Conservation (phyloP, 192 early-diverging fungal species). For the Linnemannia elongata region DNA sequence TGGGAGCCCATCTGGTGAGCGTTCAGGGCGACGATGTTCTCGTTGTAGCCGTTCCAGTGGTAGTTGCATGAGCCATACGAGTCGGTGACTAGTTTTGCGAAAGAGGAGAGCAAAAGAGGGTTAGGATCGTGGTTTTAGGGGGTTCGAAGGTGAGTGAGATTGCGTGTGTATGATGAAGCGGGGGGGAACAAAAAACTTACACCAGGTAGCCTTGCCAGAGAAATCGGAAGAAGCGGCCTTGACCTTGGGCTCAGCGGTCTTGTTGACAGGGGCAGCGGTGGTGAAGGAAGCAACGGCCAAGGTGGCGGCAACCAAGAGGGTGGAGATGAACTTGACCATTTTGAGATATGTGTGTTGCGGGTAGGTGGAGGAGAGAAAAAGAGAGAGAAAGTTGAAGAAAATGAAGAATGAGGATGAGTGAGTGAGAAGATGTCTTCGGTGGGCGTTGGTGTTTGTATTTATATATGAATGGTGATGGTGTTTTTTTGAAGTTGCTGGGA, state of each 20-base stretch:
- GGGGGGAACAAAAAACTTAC: slow-evolving; percentile 8
- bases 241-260: slow-evolving; percentile 14
- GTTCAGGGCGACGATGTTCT: slow-evolving; percentile 58
- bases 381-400: neutral
- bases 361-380: neutral
- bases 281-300: slow-evolving; percentile 17
- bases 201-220: slow-evolving; percentile 57
- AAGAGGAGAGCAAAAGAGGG: neutral
- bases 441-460: neutral
- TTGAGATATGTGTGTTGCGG: neutral
- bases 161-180: neutral
- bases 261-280: slow-evolving; percentile 6
- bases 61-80: slow-evolving; percentile 50
- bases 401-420: neutral
- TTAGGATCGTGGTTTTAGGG: neutral
- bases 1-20: slow-evolving; percentile 53
- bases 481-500: neutral
- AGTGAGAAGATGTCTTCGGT: neutral
- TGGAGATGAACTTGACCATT: slow-evolving; percentile 38
- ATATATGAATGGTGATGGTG: neutral
- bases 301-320: slow-evolving; percentile 14
- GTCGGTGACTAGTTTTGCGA: slow-evolving; percentile 15
- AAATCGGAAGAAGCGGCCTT: slow-evolving; percentile 22
- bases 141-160: too few species aligned
- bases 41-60: slow-evolving; percentile 38